phyloP scores from a whole-genome alignment of 2,329 filamentous ascomycete genomes.

The Lachnellula suecica region DNA sequence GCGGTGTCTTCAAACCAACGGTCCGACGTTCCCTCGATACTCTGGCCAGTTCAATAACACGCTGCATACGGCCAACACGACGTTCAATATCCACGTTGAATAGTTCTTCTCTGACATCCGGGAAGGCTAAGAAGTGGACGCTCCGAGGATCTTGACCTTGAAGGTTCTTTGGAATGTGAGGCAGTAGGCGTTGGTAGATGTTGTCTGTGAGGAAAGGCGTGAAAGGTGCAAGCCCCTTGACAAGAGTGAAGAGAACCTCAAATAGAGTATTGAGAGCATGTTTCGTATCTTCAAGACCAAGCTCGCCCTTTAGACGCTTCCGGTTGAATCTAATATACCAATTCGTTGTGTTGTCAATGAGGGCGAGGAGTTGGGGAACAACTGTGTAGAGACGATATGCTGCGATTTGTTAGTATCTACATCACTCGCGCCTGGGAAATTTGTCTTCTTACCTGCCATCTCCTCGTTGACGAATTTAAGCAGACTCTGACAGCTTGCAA shows the following conservation, averaged over 20 bases:
- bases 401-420: constrained; percentile 25
- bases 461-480: constrained; percentile 90
- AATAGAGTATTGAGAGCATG: constrained; percentile 94
- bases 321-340: constrained; percentile 98
- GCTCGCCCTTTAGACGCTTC: constrained; percentile 85
- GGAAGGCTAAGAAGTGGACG: constrained; percentile 90
- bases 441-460: constrained; percentile 67
- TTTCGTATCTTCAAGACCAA: constrained; percentile 79
- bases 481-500: constrained; percentile 88
- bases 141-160: constrained; percentile 74
- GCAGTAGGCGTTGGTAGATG: constrained; percentile 83
- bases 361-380: constrained; percentile 75
- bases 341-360: constrained; percentile 96
- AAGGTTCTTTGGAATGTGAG: constrained; percentile 74
- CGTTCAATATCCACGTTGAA: constrained; percentile 87
- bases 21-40: constrained; percentile 82
- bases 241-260: constrained; percentile 87
- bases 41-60: constrained; percentile 87
- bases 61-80: constrained; percentile 87
- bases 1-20: constrained; percentile 84
- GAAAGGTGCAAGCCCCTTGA: constrained; percentile 87
- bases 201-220: constrained; percentile 94
- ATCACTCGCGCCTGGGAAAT: neutral
- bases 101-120: constrained; percentile 82
- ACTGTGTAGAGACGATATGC: constrained; percentile 86